Percentiles rank a stretch among this genome's conserved stretches.
These are phyloP conservation scores for Pseudocercospora fijiensis DNA, from an alignment of 2,329 filamentous ascomycete species.

Conservation along the genomic window DNA sequence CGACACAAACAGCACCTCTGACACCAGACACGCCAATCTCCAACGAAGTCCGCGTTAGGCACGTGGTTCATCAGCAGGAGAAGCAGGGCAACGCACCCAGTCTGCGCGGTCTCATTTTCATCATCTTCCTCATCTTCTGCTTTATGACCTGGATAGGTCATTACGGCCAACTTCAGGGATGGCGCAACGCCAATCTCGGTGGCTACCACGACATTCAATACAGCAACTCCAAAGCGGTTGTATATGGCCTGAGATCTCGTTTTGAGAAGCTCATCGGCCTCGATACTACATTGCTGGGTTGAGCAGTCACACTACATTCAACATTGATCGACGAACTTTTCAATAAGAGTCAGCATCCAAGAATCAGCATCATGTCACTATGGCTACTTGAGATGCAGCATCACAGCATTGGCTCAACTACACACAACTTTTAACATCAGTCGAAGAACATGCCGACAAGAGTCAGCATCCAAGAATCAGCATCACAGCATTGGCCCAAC, in stretches of 20 bases:
- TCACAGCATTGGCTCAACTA: no score
- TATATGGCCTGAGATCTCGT: neutral
- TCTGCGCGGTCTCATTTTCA: neutral
- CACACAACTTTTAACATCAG: no score
- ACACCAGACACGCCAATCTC: neutral
- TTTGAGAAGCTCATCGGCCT: neutral
- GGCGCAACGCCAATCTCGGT: neutral
- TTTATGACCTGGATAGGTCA: neutral
- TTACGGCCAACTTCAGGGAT: neutral
- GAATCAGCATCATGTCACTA: no score
- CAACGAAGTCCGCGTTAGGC: neutral
- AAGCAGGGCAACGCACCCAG: neutral
- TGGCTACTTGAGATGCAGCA: no score
- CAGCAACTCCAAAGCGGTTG: neutral
- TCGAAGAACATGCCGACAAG: no score
- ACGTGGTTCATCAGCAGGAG: neutral
- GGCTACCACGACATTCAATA: neutral
- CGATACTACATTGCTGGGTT: neutral
- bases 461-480: no score
- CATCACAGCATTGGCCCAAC: no score
- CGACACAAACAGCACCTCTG: neutral
- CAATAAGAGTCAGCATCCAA: no score
- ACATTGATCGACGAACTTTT: neutral
- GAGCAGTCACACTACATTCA: neutral
- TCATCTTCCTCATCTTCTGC: neutral